phyloP scores from a whole-genome alignment of 1,284 basidiomycete genomes.

The Fomitopsis pinicola region DNA sequence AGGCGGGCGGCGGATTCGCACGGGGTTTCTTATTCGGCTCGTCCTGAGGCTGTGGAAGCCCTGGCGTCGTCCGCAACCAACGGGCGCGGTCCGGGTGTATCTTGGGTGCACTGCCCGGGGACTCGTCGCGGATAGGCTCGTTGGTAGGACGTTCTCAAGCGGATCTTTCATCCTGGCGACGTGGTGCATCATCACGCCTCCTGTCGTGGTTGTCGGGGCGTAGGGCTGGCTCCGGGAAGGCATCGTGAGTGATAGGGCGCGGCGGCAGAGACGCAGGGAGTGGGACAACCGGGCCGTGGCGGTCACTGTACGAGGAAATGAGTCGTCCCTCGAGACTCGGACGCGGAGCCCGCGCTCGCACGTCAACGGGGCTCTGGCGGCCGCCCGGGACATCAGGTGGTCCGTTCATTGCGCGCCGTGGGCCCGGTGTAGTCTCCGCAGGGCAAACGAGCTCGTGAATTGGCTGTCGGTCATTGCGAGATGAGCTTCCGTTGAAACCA shows the following conservation, averaged over 20 bases:
- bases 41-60: not conserved
- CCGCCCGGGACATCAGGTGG: not conserved
- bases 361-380: not conserved
- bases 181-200: constrained; percentile 1
- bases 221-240: constrained; percentile 3
- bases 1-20: constrained; percentile 11
- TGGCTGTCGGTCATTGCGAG: not conserved
- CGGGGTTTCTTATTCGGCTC: constrained; percentile 7
- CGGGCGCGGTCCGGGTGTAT: constrained; percentile 7
- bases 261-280: constrained; percentile 3
- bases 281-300: not conserved
- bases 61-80: not conserved
- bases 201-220: constrained; percentile 6
- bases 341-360: not conserved
- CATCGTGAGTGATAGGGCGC: constrained; percentile 3
- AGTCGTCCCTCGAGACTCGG: constrained; percentile 8
- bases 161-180: not conserved
- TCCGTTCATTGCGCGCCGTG: not conserved
- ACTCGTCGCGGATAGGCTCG: not conserved
- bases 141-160: not conserved
- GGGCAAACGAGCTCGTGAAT: not conserved
- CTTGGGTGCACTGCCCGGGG: not conserved
- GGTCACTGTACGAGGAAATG: not conserved
- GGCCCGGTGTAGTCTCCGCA: not conserved
- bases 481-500: not conserved